Evolutionary conservation across 2,329 filamentous ascomycete genomes (phyloP), one percentile per base, ranked within the genome.

Genomic region (Phialophora macrospora): DNA sequence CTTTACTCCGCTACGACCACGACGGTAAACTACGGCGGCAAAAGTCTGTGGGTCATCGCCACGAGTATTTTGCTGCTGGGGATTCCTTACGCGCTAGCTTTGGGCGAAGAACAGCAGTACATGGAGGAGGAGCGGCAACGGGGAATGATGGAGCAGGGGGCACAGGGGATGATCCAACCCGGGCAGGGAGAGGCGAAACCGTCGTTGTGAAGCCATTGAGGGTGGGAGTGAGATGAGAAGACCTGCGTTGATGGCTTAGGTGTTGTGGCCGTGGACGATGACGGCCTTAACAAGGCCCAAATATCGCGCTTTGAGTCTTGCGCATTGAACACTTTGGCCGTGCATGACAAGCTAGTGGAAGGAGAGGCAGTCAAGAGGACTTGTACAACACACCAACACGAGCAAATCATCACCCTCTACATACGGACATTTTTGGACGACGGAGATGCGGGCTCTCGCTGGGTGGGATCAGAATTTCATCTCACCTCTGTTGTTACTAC

Each of bases 111-210:
- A 84, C 93, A 97, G 85, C 92, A 97, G 83, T 88, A 96, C 78
- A 85, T 94, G 71, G 94, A 97, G 83, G 96, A 97, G 92, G 95
- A 99, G 87, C 88, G 93, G 80, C 94, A 97, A 83, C 93, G 93
- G 87, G 89, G 90, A 79, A 95, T 97, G 92, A 90, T 95, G 79
- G 92, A 48, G 9, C 71, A 97, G 86, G 87, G 90, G 75, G 92
- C 67, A 17, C 66, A 70, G 60, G 71, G 71, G 3, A 48, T 72
- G 58, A 66, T 72, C 24, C 62, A 51, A 22, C 51, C 61, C n/a
- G 65, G 59, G 17, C 52, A 58, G 26, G 66, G 55, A 14, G 55
- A 70, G 28, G 65, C 63, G 20, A 69, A 68, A 64, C 59, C 69
- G 28, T 64, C 69, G 4, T 63, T 71, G 67, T 71, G 55, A 57